Conservation (phyloP, 257 asterid species). For the Scutellaria minor region DNA sequence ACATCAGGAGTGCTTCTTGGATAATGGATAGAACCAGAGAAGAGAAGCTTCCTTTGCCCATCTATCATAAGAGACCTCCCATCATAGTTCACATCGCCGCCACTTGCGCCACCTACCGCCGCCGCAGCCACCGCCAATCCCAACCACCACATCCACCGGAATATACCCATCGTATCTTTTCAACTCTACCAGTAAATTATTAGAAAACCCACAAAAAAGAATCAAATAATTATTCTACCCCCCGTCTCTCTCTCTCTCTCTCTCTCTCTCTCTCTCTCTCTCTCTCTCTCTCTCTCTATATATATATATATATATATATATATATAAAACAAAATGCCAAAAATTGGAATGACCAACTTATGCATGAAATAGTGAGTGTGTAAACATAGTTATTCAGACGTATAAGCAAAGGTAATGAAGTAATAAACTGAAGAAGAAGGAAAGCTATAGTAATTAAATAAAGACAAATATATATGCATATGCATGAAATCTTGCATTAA, state of each 20-base stretch:
- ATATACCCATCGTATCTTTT: slow-evolving; percentile 16
- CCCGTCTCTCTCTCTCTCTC: not conserved
- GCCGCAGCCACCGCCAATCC: slow-evolving; percentile 30
- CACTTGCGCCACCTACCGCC: slow-evolving; percentile 35
- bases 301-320: not conserved
- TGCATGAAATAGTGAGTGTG: slow-evolving; percentile 21
- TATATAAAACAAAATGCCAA: too few species aligned
- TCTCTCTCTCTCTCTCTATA: too few species aligned
- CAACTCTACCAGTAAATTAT: not conserved
- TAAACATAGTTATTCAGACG: slow-evolving; percentile 18
- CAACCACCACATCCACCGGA: slow-evolving; percentile 38
- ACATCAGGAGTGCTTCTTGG: slow-evolving; percentile 91
- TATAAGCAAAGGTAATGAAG: slow-evolving; percentile 38
- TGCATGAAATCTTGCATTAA: slow-evolving; percentile 35
- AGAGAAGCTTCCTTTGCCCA: slow-evolving; percentile 69
- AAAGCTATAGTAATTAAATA: not conserved
- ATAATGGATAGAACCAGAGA: slow-evolving; percentile 91
- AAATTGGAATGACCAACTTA: not conserved
- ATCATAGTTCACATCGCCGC: slow-evolving; percentile 62
- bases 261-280: not conserved
- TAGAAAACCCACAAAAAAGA: not conserved
- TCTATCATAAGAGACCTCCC: slow-evolving; percentile 70
- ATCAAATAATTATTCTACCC: too few species aligned
- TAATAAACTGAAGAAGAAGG: slow-evolving; percentile 39
- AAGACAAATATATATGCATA: not conserved